Percentiles rank a stretch among this genome's conserved stretches.
Conservation (phyloP, 192 early-diverging fungal species). For the Coemansia umbellata region DNA sequence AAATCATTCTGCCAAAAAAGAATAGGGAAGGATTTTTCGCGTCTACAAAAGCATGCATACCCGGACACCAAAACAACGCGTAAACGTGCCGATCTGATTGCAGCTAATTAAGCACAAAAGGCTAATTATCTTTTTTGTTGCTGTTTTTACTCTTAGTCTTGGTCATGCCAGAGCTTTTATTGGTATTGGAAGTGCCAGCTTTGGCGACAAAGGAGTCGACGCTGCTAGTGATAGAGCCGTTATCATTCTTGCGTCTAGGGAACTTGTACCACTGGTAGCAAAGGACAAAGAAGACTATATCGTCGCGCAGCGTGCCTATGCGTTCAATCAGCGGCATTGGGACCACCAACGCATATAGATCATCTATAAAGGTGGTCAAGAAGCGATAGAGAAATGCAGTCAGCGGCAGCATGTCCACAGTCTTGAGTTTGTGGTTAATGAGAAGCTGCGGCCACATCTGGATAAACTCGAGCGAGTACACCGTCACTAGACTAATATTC, state of each 20-base stretch:
- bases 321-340: constrained; percentile 57
- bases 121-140: not conserved
- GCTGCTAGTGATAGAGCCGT: not conserved
- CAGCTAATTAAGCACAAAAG: not conserved
- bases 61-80: constrained; percentile 10
- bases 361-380: constrained; percentile 56
- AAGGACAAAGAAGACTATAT: constrained; percentile 54
- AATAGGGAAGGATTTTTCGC: constrained; percentile 3
- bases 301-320: constrained; percentile 56
- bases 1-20: not conserved
- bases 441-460: constrained; percentile 58
- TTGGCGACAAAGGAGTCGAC: not conserved
- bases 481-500: constrained; percentile 47
- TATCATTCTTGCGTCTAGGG: constrained; percentile 21
- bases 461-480: constrained; percentile 58
- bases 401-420: constrained; percentile 57
- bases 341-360: constrained; percentile 58
- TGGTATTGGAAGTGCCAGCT: not conserved
- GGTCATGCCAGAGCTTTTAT: not conserved
- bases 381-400: constrained; percentile 55
- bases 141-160: not conserved
- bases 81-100: not conserved
- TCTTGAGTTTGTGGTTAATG: constrained; percentile 55
- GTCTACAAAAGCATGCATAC: not conserved
- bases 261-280: constrained; percentile 55